Evolutionary conservation across 257 asterid genomes (phyloP), one percentile per base, ranked within the genome.

Genomic region (Fraxinus cuspidata): DNA sequence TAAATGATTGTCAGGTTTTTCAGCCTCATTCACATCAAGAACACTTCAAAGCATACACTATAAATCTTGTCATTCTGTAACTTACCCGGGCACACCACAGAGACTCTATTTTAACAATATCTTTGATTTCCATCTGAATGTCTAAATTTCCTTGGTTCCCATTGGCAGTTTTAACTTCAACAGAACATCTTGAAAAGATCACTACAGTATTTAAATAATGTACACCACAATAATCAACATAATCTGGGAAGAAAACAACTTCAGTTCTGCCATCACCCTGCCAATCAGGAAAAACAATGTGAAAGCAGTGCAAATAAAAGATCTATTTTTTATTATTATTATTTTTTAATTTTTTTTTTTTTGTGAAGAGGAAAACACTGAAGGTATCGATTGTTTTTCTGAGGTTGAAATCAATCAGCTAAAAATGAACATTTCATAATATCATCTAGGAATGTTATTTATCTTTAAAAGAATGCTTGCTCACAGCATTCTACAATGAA

Each of bases 31-130:
- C 76, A 35, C 38, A 56, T 44, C 44, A 60, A 74, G 23, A 31
- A 34, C 4, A 56, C 56, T 28, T 78, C 56, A 76, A 77, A 72
- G 78, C 37, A 82, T 70, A 65, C 66, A 60, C 63, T 4, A 47
- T 74, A 70, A 31, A 65, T 76, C 38, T 13, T 56, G 58, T 60
- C 74, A 56, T 60, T 25, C 74, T 32, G 56, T 72, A 80, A 82
- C 91, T 76, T 75, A 93, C 98, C 86, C 80, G 88, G 42, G 87
- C 89, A 86, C 82, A 69, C 93, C 94, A 91, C 29, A 80, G 80
- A 73, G 97, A 85, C 84, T 93, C 91, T 80, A 93, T 90, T 74
- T 74, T 83, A 75, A 88, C 53, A 35, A 93, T 84, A 84, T 93
- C 94, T 28, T 88, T 91, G 15, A 91, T 73, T 64, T 84, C 91